phyloP scores from a whole-genome alignment of 176 grass and related monocot genomes.

The Oryza brachyantha region DNA sequence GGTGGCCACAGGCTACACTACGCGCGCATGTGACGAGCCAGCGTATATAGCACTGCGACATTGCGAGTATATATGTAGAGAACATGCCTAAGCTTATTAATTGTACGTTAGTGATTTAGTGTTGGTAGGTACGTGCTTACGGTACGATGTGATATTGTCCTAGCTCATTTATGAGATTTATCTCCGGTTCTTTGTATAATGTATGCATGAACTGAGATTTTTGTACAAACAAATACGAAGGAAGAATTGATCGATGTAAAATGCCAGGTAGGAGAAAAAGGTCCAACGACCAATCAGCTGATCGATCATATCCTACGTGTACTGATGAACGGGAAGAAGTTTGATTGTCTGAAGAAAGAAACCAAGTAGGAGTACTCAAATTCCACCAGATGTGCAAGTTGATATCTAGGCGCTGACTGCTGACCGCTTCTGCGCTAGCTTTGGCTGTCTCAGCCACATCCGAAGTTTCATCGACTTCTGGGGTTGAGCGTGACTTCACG shows the following conservation, averaged over 20 bases:
- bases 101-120: too few relatives aligned
- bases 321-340: neutral
- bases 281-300: neutral
- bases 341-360: neutral
- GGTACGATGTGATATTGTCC: too few relatives aligned
- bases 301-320: neutral
- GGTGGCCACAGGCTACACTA: neutral
- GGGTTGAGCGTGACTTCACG: constrained; percentile 12
- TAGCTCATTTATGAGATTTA: too few relatives aligned
- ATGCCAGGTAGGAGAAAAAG: too few relatives aligned
- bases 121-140: too few relatives aligned
- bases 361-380: neutral
- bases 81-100: too few relatives aligned
- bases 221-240: neutral
- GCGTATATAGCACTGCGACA: neutral
- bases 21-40: neutral
- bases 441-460: neutral
- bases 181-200: neutral
- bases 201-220: too few relatives aligned
- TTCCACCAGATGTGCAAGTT: neutral
- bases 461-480: neutral
- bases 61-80: too few relatives aligned
- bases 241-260: neutral
- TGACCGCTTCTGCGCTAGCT: neutral
- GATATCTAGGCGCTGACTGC: neutral